A percentile compares a stretch with the other conserved stretches of the same genome.
These are phyloP conservation scores for Nemania sp. DNA, from an alignment of 2,329 filamentous ascomycete genomes.

Conservation along the genomic window DNA sequence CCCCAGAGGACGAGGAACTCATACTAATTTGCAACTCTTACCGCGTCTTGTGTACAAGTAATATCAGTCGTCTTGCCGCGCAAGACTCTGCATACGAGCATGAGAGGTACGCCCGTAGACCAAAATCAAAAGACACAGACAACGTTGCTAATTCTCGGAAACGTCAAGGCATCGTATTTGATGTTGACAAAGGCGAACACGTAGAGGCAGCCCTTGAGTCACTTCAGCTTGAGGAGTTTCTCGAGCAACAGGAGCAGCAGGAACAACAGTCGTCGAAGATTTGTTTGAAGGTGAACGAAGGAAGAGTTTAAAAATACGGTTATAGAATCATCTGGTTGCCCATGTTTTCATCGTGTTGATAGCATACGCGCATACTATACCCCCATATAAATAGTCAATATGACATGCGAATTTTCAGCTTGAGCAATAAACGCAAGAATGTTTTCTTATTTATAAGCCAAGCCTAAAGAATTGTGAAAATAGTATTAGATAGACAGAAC, in stretches of 20 bases:
- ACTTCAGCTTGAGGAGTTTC: conserved; percentile 18
- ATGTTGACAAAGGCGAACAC: conserved; percentile 20
- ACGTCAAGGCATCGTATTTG: conserved; percentile 1
- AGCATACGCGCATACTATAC: no score
- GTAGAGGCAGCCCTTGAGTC: conserved; percentile 19
- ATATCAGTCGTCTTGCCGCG: not conserved
- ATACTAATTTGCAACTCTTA: not conserved
- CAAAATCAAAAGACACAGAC: no score
- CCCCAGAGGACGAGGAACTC: not conserved
- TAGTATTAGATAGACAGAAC: no score
- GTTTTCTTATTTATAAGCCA: no score
- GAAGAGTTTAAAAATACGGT: no score
- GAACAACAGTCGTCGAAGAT: not conserved
- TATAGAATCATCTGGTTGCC: no score
- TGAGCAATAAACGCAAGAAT: no score
- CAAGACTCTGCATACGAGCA: not conserved
- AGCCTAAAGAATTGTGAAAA: no score
- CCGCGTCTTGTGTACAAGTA: not conserved
- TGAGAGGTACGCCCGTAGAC: conserved; percentile 10
- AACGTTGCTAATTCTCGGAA: not conserved
- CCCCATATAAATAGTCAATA: no score
- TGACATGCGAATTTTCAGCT: no score
- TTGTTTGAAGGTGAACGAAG: no score
- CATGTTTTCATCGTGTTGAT: no score
- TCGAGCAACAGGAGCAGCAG: not conserved